Evolutionary conservation across 768 basidiomycete species (phyloP), one percentile per base, ranked within the genome.

Genomic region (Auriscalpium vulgare): DNA sequence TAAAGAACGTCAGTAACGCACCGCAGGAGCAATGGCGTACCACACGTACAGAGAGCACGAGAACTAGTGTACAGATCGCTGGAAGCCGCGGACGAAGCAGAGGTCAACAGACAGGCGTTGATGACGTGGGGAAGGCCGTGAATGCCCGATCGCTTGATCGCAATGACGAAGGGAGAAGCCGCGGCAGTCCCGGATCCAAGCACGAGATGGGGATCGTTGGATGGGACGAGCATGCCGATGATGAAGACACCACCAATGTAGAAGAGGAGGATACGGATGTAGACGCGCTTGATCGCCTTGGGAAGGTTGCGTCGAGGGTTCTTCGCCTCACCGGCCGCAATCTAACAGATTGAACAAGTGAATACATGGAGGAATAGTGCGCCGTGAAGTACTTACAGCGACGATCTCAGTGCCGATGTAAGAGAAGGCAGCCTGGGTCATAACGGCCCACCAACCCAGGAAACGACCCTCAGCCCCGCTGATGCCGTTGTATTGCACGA

Each of bases 321-420:
- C 71, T 88, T 91, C 0, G 91, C 86, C 68, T 92, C 91, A n/a
- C 86, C 91, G 23, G 90, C 90, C 57, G 91, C 89, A 62, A 88
- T 88, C 87, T 88, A 63, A 46, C 38, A 38, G 47, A 50, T 40
- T n/a, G n/a, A 35, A 40, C 55, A 37, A 64, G 4, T 35, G 7
- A 35, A 5, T 10, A 53, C 29, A 29, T 29, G 29, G 8, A 21
- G 7, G 21, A n/a, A 36, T 14, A 6, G 19, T 34, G 10, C 8
- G 36, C n/a, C 23, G 17, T 47, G 11, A 16, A 3, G 46, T 6
- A 74, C 81, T 63, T 73, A 89, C 86, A 34, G 90, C 91, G 44
- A 95, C 92, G 65, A 95, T 93, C 69, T 97, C 95, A 7, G 92
- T 94, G 14, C 94, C 95, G 57, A 94, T 92, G 69, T 78, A 95